Evolutionary conservation across 768 basidiomycete species (phyloP), one percentile per base, ranked within the genome.

Genomic region (Suillus fuscotomentosus): DNA sequence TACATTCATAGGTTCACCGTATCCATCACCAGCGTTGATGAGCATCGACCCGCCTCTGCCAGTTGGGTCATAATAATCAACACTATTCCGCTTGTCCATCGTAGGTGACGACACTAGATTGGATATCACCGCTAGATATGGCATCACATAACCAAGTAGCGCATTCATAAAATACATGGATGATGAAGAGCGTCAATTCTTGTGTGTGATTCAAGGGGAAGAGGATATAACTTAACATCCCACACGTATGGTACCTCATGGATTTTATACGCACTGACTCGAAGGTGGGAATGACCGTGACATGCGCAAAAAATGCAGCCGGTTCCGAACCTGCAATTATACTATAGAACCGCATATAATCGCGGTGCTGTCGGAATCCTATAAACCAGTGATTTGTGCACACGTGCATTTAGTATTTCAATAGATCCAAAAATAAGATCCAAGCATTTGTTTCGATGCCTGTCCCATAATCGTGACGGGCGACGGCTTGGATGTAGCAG

Each of bases 1-100:
- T 62, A 81, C 84, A 72, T 88, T 79, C 69, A 85, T 65, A 15
- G 82, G 78, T 71, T 79, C 80, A 15, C 80, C 84, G 4, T 76
- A 71, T 57, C 79, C 80, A 31, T 73, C 56, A 7, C 72, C 70
- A 20, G 82, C 74, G 38, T 79, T 67, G 59, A 75, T 71, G 43
- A 84, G 77, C 79, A 78, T 76, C 3, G 84, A 83, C 3, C 83
- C 83, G 1, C 82, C 84, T 2, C 63, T 66, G 0, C 17, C 8
- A 4, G 67, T 64, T 1, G 83, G 83, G 38, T 78, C 59, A 42
- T 77, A 74, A 66, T 74, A 84, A 9, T 71, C 73, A 8, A 74
- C 71, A 2, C 48, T 55, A 42, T 20, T 27, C 57, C 10, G 17
- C 27, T 59, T 42, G 57, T 15, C 41, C 11, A 59, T 59, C 1